A percentile compares a stretch with the other conserved stretches of the same genome.
phyloP scores from a whole-genome alignment of 495 filamentous ascomycete species.

The Parathielavia hyrcaniae region DNA sequence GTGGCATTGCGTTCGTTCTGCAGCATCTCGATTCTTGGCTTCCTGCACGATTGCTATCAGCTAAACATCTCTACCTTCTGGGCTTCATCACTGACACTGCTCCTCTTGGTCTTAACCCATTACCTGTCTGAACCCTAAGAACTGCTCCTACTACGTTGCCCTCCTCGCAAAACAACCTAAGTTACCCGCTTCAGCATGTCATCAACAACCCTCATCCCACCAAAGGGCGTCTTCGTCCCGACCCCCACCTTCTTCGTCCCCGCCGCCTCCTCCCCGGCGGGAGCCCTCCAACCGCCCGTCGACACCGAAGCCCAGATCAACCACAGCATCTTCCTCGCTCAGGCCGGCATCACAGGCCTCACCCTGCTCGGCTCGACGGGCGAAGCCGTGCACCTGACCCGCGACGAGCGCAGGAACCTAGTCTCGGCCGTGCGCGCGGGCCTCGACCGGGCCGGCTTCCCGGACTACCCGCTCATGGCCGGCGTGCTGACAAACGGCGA shows the following conservation, averaged over 20 bases:
- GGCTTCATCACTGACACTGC: too few relatives aligned
- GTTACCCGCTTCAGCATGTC: background rate
- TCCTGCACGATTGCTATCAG: too few relatives aligned
- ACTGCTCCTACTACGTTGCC: background rate
- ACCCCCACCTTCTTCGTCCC: conserved; percentile 41
- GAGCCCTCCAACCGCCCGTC: conserved; percentile 23
- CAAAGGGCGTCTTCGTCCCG: conserved; percentile 41
- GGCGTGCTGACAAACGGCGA: conserved; percentile 57
- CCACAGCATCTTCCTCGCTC: conserved; percentile 59
- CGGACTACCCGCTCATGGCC: conserved; percentile 60
- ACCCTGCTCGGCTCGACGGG: conserved; percentile 63
- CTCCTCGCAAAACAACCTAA: background rate
- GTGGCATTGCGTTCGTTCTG: too few relatives aligned
- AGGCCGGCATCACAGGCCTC: conserved; percentile 55
- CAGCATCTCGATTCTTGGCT: too few relatives aligned
- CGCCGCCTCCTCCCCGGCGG: background rate
- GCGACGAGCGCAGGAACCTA: conserved; percentile 53
- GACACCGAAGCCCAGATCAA: conserved; percentile 52
- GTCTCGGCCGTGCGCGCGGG: conserved; percentile 48
- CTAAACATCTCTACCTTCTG: too few relatives aligned
- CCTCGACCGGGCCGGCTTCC: conserved; percentile 51
- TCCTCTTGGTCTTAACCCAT: too few relatives aligned
- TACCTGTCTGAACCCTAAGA: too few relatives aligned
- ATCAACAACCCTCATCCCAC: conserved; percentile 23
- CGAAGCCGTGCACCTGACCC: conserved; percentile 60